A percentile compares a stretch with the other conserved stretches of the same genome.
Conservation (phyloP, 345 rosid species). For the Cardiospermum halicacabum region DNA sequence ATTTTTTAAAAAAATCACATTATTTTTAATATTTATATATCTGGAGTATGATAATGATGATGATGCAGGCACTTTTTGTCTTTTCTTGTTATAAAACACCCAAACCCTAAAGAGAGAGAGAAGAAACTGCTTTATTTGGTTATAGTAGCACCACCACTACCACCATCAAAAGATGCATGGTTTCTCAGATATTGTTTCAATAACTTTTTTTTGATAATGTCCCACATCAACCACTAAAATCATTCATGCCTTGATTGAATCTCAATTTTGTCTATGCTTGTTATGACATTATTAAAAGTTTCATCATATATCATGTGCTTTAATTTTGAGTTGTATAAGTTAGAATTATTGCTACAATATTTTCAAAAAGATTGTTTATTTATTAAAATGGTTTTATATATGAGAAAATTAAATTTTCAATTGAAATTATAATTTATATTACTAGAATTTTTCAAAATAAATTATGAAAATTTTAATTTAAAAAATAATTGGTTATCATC, state of each 20-base stretch:
- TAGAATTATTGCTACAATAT: no score
- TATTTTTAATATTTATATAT: constrained; percentile 12
- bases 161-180: constrained; percentile 25
- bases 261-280: constrained; percentile 7
- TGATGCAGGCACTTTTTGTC: constrained; percentile 43
- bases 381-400: no score
- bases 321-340: no score
- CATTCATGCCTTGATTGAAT: constrained; percentile 22
- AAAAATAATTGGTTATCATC: neutral
- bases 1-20: neutral
- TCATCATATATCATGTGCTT: neutral
- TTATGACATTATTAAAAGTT: constrained; percentile 1
- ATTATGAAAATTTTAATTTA: no score
- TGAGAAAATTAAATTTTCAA: no score
- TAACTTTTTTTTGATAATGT: constrained; percentile 31
- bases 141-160: no score
- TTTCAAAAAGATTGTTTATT: no score
- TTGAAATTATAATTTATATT: no score
- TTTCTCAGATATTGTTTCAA: constrained; percentile 17
- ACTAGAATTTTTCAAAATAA: no score
- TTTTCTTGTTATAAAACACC: constrained; percentile 55
- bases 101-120: constrained; percentile 39
- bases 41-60: constrained; percentile 30
- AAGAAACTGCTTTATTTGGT: no score
- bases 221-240: constrained; percentile 32